Base-by-base conservation (phyloP, 2,329 filamentous ascomycete species). In the Aspergillus caelatus region DNA sequence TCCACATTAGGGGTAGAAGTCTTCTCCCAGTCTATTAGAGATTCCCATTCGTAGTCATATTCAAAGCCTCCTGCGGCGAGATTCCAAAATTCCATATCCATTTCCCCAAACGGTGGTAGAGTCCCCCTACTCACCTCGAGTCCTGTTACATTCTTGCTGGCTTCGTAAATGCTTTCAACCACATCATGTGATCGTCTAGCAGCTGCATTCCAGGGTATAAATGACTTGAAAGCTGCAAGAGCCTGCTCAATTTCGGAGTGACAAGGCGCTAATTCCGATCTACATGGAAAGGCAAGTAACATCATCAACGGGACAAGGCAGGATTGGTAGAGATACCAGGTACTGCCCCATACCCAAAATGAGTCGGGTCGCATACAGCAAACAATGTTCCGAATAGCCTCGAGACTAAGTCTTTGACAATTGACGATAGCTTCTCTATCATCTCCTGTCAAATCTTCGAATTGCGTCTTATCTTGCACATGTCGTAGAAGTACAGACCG, bases 281-380 rank as follows among this genome's bases (percentile, higher is more conserved):
- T 21, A 6, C 21, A 26, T 12, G 21, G 45, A 5, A 21, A 46
- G 1, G 45, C 45, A 3, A 46, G 45, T 21, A 46, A 26, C 21
- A 14, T 26, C 6, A 64, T 39, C 11, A 61, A 48, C 8, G 58
- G 62, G 4, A 61, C 62, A 54, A 64, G 60, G 21, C 62, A 64
- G 12, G 62, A 55, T 43, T 61, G 58, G 41, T 54, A 64, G n/a
- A 64, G 58, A 56, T 61, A 64, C 62, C 62, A 64, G 10, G 58
- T 50, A 23, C 53, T 36, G 48, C 61, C 61, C 62, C 62, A 64
- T 12, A 61, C 62, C 46, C 57, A 56, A 1, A 50, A 55, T 10
- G 45, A 45, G 50, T 61, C 61, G 54, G 62, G 62, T 6, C 58
- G 54, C 48, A 46, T 46, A 32, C 39, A 48, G 4, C 53, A 39